Percentiles rank a stretch among this genome's conserved stretches.
Evolutionary conservation across 768 basidiomycete species (phyloP).

Genomic region (Mycena belliarum): DNA sequence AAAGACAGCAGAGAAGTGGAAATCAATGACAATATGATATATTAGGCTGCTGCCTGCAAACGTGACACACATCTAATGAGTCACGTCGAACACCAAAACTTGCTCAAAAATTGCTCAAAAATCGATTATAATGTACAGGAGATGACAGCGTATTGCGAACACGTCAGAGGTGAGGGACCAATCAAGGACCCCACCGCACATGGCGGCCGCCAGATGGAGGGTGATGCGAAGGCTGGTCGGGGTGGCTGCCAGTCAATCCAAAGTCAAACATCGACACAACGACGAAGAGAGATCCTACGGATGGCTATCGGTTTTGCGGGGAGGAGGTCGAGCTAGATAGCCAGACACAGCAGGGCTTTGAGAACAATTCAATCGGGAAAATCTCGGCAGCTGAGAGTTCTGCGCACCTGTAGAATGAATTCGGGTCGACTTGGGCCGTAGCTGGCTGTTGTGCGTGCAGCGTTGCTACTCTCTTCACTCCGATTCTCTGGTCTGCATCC

Average conservation of each 20-base stretch:
- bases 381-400: not conserved
- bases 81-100: no score
- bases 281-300: not conserved
- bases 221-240: not conserved
- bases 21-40: not conserved
- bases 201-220: not conserved
- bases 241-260: not conserved
- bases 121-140: not conserved
- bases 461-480: not conserved
- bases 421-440: slow-evolving; percentile 8
- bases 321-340: slow-evolving; percentile 33
- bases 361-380: not conserved
- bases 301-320: not conserved
- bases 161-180: no score
- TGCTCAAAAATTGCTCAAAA: not conserved
- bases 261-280: not conserved
- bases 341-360: slow-evolving; percentile 56
- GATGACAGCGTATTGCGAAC: no score
- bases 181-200: slow-evolving; percentile 10
- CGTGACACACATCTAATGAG: not conserved
- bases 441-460: not conserved
- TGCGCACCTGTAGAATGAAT: slow-evolving; percentile 20
- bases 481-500: not conserved
- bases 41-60: not conserved
- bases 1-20: not conserved